Base-by-base conservation (phyloP, 2,329 filamentous ascomycete genomes). In the Phoma sp. region DNA sequence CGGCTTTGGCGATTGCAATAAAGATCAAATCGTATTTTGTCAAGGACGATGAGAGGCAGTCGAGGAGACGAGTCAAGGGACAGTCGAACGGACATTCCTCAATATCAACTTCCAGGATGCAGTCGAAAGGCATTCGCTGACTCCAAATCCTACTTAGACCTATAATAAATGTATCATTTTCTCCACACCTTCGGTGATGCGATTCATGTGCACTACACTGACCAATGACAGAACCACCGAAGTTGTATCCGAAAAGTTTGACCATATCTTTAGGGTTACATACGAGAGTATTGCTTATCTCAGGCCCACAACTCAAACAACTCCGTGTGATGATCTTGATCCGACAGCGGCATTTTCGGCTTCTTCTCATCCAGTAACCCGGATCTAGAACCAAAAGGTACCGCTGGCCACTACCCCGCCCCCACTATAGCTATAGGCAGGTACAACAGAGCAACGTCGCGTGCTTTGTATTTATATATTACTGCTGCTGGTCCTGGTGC, bases 81-180 rank as follows among this genome's bases (percentile, higher is more conserved):
- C 64, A 66, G 29, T 42, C 35, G n/a, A 67, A 62, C 45, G 67
- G 66, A 13, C 43, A 69, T 51, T 59, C 62, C 7, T 60, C 64
- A 3, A 55, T 67, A 22, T 32, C 68, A 29, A 63, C 65, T 10
- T 61, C 69, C 48, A 61, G 64, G 57, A 62, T 70, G 59, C 70
- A 71, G 48, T 66, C 67, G 9, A 72, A 63, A 50, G 64, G 51
- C 47, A 58, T 49, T 25, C 61, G 66, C 47, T 73, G 45, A 66
- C 11, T 10, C 9, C 25, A 4, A 18, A 18, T 36, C 33, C 40
- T 59, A 45, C 52, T n/a, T 36, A 29, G n/a, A 39, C 29, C 18
- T 30, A 11, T 37, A 59, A 59, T 59, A 52, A 33, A 59, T 45
- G 29, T 59, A 48, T 32, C 25, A 38, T 10, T 29, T 46, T 43